phyloP scores from a whole-genome alignment of 441 rosid species.

The Populus trichocarpa region DNA sequence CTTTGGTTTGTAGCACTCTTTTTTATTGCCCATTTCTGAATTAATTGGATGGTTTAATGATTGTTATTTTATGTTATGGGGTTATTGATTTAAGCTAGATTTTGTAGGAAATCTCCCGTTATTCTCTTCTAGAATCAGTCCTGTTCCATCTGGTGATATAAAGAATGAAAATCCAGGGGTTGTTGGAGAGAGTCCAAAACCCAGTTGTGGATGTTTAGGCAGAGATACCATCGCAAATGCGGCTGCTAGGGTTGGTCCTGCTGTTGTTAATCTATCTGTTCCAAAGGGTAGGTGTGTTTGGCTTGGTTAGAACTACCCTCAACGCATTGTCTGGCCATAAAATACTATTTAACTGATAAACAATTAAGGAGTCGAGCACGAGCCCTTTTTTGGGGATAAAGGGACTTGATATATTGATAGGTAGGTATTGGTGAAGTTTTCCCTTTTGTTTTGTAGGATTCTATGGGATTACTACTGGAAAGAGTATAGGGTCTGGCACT shows the following conservation, averaged over 20 bases:
- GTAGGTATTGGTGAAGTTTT: not conserved
- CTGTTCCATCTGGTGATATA: constrained; percentile 29
- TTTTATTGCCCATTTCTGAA: no score
- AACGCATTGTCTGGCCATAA: no score
- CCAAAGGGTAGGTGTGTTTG: constrained; percentile 45
- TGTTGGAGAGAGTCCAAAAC: constrained; percentile 41
- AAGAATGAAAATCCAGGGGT: constrained; percentile 29
- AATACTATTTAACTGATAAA: no score
- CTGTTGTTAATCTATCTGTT: constrained; percentile 81
- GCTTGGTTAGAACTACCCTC: not conserved
- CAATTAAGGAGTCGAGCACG: no score
- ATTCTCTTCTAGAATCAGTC: constrained; percentile 39
- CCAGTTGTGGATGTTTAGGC: constrained; percentile 53
- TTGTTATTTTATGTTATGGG: not conserved
- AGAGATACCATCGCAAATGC: constrained; percentile 80
- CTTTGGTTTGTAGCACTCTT: constrained; percentile 35
- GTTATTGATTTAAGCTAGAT: constrained; percentile 1
- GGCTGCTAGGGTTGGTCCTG: constrained; percentile 77
- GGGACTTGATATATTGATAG: not conserved
- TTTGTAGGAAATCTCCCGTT: constrained; percentile 35
- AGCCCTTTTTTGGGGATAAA: no score
- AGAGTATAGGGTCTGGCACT: constrained; percentile 77
- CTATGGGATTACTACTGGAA: constrained; percentile 49
- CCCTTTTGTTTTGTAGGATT: constrained; percentile 29
- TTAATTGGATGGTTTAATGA: not conserved